phyloP scores from a whole-genome alignment of 148 eudicot species.

The Heliamphora exappendiculata region DNA sequence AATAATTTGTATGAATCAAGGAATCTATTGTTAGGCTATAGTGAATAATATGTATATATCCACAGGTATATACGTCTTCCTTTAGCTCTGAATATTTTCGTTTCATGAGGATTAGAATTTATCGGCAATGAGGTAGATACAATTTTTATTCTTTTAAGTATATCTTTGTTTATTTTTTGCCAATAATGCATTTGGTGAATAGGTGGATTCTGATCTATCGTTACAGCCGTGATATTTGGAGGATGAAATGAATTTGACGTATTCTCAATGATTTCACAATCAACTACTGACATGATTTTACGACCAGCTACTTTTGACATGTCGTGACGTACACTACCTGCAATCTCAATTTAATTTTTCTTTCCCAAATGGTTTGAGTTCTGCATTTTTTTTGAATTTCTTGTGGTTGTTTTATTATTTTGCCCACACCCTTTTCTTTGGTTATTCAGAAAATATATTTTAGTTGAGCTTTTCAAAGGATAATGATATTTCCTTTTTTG shows the following conservation, averaged over 20 bases:
- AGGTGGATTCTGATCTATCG: too few relatives aligned
- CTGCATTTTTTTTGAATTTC: too few relatives aligned
- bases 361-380: too few relatives aligned
- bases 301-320: constrained; percentile 23
- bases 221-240: not conserved
- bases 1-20: not conserved
- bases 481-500: too few relatives aligned
- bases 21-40: constrained; percentile 15
- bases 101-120: not conserved
- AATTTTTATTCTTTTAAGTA: not conserved
- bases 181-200: not conserved
- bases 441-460: too few relatives aligned
- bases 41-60: not conserved
- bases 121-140: constrained; percentile 17
- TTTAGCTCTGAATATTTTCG: constrained; percentile 13
- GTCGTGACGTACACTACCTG: too few relatives aligned
- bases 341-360: too few relatives aligned
- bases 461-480: too few relatives aligned
- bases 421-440: too few relatives aligned
- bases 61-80: not conserved
- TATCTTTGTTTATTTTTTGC: not conserved
- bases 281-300: not conserved
- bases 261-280: constrained; percentile 19
- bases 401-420: too few relatives aligned
- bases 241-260: constrained; percentile 20